Conservation (phyloP, 2,329 filamentous ascomycete species). For the Lachnellula suecica region DNA sequence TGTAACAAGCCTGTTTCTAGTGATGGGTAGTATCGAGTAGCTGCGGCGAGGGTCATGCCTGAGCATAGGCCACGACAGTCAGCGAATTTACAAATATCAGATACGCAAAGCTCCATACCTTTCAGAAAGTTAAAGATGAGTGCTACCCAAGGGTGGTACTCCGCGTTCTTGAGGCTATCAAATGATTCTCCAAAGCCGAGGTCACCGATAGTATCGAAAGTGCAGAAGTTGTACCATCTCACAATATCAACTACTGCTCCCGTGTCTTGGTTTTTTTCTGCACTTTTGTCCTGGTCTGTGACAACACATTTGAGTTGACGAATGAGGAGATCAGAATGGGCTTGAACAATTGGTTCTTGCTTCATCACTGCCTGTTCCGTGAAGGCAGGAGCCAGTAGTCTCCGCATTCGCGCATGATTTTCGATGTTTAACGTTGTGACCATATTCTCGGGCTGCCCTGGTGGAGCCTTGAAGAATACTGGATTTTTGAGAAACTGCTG, state of each 20-base stretch:
- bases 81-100: too few relatives aligned
- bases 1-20: background rate
- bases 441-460: constrained; percentile 3
- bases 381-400: constrained; percentile 29
- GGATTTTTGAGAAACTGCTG: constrained; percentile 1
- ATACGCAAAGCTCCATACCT: background rate
- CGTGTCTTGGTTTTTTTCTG: too few relatives aligned
- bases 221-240: constrained; percentile 35
- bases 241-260: constrained; percentile 25
- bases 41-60: background rate
- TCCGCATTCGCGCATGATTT: constrained; percentile 27
- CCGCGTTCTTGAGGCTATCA: constrained; percentile 26
- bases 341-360: constrained; percentile 26
- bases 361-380: constrained; percentile 30
- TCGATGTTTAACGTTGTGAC: constrained; percentile 6
- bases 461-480: background rate
- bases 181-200: constrained; percentile 44
- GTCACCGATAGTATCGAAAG: constrained; percentile 42
- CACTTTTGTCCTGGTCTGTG: background rate
- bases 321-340: constrained; percentile 3
- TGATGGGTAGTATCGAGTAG: constrained; percentile 4
- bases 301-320: constrained; percentile 2
- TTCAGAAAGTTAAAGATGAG: constrained; percentile 8
- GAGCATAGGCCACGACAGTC: too few relatives aligned
- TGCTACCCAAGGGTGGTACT: constrained; percentile 8